Base-by-base conservation (phyloP, 1,139 yeast species). In the Saccharomyces hybrid region DNA sequence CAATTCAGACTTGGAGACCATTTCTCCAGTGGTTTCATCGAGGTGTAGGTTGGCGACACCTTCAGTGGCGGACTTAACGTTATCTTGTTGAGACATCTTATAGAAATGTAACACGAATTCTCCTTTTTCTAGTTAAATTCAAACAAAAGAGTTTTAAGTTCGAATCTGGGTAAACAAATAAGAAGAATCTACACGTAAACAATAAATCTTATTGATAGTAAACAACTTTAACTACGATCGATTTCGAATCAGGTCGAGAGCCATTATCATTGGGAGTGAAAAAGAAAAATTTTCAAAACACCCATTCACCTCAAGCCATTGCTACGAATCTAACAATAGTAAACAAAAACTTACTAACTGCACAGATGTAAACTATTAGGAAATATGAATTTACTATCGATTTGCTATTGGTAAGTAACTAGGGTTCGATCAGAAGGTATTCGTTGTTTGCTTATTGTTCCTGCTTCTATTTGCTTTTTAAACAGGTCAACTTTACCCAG, bases 11-110 rank as follows among this genome's bases (percentile, higher is more conserved):
- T 93, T 93, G 71, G 99, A 93, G 51, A 93, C 97, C 74, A 84
- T 88, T 75, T 93, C 99, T 52, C 98, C 98, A 60, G 98, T 91
- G 65, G 76, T 95, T 58, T 90, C 97, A 72, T 93, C 99, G 65
- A 93, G 79, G 62, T 75, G 75, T 70, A 89, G 83, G 79, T 90
- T 91, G 72, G 88, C 91, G 63, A 89, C 82, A 65, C 82, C 83
- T 67, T 90, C 97, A 53, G 95, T 74, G 55, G 79, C 85, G 69
- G 82, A 77, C 59, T 84, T 82, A 59, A 80, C 83, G 64, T 68
- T 66, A 58, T 64, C 65, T 55, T 64, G 70, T 14, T n/a, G 38
- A 4, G 38, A 32, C 38, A 32, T 32, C 38, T 32, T 32, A 24
- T n/a, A 2, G 4, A 32, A 12, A 32, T n/a, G n/a, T 32, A 14